Conservation (phyloP, 495 filamentous ascomycete species). For the Neurospora sp. region DNA sequence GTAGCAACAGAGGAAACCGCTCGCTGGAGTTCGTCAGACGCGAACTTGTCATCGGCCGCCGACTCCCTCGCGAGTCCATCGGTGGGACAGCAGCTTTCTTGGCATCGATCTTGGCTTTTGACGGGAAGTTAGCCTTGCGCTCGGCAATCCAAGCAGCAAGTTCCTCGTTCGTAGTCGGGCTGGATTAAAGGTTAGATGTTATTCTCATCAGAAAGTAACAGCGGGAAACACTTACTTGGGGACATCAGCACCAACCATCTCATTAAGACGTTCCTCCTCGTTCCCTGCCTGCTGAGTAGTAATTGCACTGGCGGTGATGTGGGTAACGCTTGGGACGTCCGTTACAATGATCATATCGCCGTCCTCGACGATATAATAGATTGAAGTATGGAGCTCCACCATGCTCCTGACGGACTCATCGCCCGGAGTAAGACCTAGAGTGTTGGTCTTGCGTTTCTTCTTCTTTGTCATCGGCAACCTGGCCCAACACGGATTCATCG, state of each 20-base stretch:
- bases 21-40: background rate
- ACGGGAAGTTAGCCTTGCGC: background rate
- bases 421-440: too few species aligned
- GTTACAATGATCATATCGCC: too few species aligned
- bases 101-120: background rate
- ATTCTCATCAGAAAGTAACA: conserved; percentile 12
- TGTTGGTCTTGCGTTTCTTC: background rate
- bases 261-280: conserved; percentile 44
- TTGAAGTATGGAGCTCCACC: too few species aligned
- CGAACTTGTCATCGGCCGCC: background rate
- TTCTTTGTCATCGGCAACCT: background rate
- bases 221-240: conserved; percentile 33
- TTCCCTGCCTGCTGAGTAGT: background rate
- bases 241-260: conserved; percentile 39
- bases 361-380: too few species aligned
- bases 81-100: background rate
- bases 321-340: too few species aligned
- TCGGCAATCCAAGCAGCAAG: background rate
- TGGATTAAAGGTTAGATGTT: background rate
- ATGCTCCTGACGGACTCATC: background rate
- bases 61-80: background rate
- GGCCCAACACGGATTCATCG: background rate
- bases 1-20: background rate
- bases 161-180: background rate
- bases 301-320: too few species aligned